These are phyloP conservation scores for Crithidia thermophila DNA, from an alignment of 208 protist genomes.

Conservation along the genomic window DNA sequence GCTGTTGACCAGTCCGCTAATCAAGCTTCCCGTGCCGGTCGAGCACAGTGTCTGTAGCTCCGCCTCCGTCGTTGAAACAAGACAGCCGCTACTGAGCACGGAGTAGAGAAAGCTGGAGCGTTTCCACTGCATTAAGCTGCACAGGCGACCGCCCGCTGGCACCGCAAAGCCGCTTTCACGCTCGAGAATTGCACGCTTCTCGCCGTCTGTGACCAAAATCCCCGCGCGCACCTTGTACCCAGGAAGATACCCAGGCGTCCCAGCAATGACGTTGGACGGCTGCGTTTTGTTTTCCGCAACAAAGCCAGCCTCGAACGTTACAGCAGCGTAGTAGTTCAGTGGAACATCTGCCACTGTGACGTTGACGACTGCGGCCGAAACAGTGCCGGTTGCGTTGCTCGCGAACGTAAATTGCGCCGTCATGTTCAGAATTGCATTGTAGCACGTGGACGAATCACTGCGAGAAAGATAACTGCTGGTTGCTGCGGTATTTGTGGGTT, in stretches of 20 bases:
- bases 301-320: conserved; percentile 59
- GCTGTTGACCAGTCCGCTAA: conserved; percentile 39
- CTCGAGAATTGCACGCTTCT: conserved; percentile 54
- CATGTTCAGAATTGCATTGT: conserved; percentile 48
- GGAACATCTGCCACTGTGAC: conserved; percentile 30
- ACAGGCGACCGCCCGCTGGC: conserved; percentile 61
- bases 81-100: conserved; percentile 61
- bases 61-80: conserved; percentile 40
- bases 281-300: conserved; percentile 21
- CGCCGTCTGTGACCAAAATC: conserved; percentile 30
- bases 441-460: conserved; percentile 40
- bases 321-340: conserved; percentile 27
- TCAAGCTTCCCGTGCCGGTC: conserved; percentile 34
- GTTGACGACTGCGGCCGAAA: conserved; percentile 34
- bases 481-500: conserved; percentile 19
- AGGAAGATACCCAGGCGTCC: conserved; percentile 54
- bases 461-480: conserved; percentile 32
- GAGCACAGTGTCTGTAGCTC: conserved; percentile 54
- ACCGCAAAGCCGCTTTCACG: conserved; percentile 63
- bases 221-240: conserved; percentile 58
- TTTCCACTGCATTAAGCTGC: conserved; percentile 33
- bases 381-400: conserved; percentile 21
- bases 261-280: conserved; percentile 55
- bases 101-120: conserved; percentile 59
- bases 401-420: conserved; percentile 43